These are phyloP conservation scores for Psilocybe mexicana DNA, from an alignment of 1,284 basidiomycete genomes.

Conservation along the genomic window DNA sequence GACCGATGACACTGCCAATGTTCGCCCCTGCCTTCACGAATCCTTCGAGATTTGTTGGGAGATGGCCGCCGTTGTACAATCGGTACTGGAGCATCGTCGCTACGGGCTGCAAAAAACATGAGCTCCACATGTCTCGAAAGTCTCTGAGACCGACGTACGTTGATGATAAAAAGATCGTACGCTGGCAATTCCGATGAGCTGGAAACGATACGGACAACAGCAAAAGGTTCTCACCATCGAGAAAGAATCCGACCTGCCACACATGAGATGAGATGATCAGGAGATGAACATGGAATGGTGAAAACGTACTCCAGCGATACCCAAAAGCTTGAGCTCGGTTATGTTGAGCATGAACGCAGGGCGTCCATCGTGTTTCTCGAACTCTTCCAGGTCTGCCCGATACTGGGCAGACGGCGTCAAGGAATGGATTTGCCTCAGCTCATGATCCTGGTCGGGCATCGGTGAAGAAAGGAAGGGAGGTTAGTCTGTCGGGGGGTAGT, in stretches of 20 bases:
- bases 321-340: slow-evolving; percentile 27
- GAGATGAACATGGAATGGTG: not conserved
- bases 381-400: slow-evolving; percentile 21
- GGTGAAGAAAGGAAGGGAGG: not conserved
- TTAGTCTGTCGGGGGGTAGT: too few species aligned
- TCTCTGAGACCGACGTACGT: slow-evolving; percentile 41
- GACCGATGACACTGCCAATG: slow-evolving; percentile 75
- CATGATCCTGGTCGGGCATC: slow-evolving; percentile 5
- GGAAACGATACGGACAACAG: not conserved
- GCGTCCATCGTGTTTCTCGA: slow-evolving; percentile 22
- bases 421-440: not conserved
- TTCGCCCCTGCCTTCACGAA: slow-evolving; percentile 71
- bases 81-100: slow-evolving; percentile 77
- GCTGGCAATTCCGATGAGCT: slow-evolving; percentile 37
- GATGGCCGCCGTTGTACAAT: slow-evolving; percentile 53
- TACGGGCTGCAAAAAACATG: slow-evolving; percentile 50
- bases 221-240: slow-evolving; percentile 24
- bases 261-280: not conserved
- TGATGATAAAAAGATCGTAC: slow-evolving; percentile 80
- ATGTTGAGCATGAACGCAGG: slow-evolving; percentile 23
- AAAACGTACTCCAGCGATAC: slow-evolving; percentile 27
- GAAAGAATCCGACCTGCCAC: slow-evolving; percentile 29
- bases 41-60: slow-evolving; percentile 62
- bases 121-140: not conserved
- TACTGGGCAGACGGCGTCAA: slow-evolving; percentile 3